Evolutionary conservation across 2,329 filamentous ascomycete genomes (phyloP).

Genomic region (Trichocomaceae sp.): DNA sequence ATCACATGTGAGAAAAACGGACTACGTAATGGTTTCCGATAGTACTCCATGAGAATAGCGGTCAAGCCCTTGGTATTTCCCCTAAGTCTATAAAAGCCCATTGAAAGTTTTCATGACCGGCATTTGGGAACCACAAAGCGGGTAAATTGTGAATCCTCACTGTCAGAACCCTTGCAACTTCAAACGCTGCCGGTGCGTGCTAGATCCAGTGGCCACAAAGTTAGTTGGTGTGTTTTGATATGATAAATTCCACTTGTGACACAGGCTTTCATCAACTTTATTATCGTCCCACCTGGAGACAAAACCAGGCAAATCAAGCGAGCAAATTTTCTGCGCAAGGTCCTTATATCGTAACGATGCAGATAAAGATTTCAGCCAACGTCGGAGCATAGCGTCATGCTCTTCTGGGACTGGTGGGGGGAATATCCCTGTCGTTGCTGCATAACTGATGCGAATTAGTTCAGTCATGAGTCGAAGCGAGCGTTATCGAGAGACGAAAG

Average conservation of each 20-base stretch:
- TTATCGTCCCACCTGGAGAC: slow-evolving; percentile 4
- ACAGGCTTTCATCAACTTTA: neutral
- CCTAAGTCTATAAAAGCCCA: slow-evolving; percentile 1
- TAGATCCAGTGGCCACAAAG: slow-evolving; percentile 5
- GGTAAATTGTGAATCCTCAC: slow-evolving; percentile 12
- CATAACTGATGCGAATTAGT: slow-evolving; percentile 3
- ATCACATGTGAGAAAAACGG: slow-evolving; percentile 9
- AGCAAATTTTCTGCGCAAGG: neutral
- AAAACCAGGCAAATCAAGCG: neutral
- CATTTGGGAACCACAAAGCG: slow-evolving; percentile 9
- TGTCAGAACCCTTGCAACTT: slow-evolving; percentile 9
- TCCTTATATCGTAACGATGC: neutral
- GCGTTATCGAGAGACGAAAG: slow-evolving; percentile 6
- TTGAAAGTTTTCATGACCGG: slow-evolving; percentile 2
- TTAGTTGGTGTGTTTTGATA: neutral
- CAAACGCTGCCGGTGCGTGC: slow-evolving; percentile 5
- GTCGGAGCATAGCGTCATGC: slow-evolving; percentile 9
- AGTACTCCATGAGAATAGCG: slow-evolving; percentile 9
- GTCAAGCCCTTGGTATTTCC: slow-evolving; percentile 7
- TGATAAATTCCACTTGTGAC: neutral
- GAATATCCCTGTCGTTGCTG: slow-evolving; percentile 11
- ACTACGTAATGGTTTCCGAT: neutral
- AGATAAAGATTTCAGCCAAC: slow-evolving; percentile 12
- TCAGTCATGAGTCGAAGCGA: neutral
- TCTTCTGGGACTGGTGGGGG: slow-evolving; percentile 7